Conservation (phyloP, 306 rosid genomes). For the Hylodesmum podocarpum region DNA sequence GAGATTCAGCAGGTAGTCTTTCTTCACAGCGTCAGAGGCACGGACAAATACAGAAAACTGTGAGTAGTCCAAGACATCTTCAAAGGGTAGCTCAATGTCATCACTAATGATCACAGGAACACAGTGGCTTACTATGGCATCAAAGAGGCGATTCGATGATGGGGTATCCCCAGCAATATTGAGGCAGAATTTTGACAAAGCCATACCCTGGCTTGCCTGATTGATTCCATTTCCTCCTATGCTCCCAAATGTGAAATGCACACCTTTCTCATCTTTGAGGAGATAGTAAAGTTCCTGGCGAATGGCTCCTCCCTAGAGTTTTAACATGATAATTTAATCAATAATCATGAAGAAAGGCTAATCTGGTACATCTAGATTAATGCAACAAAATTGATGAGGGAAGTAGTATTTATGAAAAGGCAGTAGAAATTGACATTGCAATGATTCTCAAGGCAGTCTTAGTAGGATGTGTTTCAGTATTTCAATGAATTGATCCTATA, state of each 20-base stretch:
- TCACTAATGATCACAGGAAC: slow-evolving; percentile 91
- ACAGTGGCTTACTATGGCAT: slow-evolving; percentile 75
- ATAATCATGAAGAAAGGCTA: neutral
- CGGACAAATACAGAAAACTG: slow-evolving; percentile 65
- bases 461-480: neutral
- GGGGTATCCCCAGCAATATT: slow-evolving; percentile 17
- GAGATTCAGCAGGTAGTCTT: slow-evolving; percentile 68
- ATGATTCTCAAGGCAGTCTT: neutral
- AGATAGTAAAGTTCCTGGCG: slow-evolving; percentile 89
- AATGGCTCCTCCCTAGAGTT: slow-evolving; percentile 73
- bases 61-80: slow-evolving; percentile 84
- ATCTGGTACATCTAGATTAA: neutral
- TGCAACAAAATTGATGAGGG: neutral
- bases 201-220: slow-evolving; percentile 81
- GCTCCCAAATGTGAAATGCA: slow-evolving; percentile 75
- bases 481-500: neutral
- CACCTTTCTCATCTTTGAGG: slow-evolving; percentile 84
- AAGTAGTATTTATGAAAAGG: neutral
- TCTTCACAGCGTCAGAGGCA: slow-evolving; percentile 58
- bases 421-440: neutral
- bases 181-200: slow-evolving; percentile 52
- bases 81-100: slow-evolving; percentile 86
- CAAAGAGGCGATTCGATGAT: slow-evolving; percentile 28
- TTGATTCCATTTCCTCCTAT: slow-evolving; percentile 60
- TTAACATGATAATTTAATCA: slow-evolving; percentile 14